phyloP scores from a whole-genome alignment of 495 filamentous ascomycete species.

The Penicillium daleae region DNA sequence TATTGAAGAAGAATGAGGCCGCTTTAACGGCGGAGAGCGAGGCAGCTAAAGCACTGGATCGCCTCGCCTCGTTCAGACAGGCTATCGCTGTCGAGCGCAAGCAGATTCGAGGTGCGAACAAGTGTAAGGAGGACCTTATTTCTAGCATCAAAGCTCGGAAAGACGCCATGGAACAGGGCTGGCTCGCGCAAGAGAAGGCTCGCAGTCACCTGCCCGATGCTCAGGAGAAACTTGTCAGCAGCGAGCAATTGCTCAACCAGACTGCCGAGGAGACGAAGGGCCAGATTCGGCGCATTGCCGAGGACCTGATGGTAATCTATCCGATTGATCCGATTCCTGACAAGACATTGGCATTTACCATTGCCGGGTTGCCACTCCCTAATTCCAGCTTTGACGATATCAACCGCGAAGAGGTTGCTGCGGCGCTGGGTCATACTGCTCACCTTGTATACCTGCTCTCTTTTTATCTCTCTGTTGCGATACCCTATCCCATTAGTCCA shows the following conservation, averaged over 20 bases:
- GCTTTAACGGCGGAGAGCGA: constrained; percentile 48
- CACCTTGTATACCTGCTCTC: constrained; percentile 76
- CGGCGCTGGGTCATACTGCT: constrained; percentile 81
- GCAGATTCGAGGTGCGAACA: constrained; percentile 60
- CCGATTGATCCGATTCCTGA: constrained; percentile 70
- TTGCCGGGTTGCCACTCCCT: constrained; percentile 74
- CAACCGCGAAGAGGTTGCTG: constrained; percentile 71
- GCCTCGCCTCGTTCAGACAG: constrained; percentile 57
- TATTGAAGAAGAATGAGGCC: constrained; percentile 61
- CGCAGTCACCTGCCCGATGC: constrained; percentile 51
- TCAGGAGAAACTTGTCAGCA: constrained; percentile 60
- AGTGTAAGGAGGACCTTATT: constrained; percentile 64
- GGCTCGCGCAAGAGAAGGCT: constrained; percentile 58
- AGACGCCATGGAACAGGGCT: constrained; percentile 67
- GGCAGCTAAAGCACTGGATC: constrained; percentile 67
- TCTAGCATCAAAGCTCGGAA: constrained; percentile 66
- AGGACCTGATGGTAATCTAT: constrained; percentile 77
- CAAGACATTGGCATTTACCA: constrained; percentile 73
- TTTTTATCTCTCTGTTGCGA: constrained; percentile 75
- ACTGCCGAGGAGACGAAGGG: constrained; percentile 68
- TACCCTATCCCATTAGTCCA: constrained; percentile 80
- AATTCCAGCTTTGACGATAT: constrained; percentile 72
- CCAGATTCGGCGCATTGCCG: constrained; percentile 83
- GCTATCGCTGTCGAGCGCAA: constrained; percentile 67
- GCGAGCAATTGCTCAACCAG: constrained; percentile 54